These are phyloP conservation scores for Phytophthora vignae DNA, from an alignment of 352 stramenopile species.

Conservation along the genomic window DNA sequence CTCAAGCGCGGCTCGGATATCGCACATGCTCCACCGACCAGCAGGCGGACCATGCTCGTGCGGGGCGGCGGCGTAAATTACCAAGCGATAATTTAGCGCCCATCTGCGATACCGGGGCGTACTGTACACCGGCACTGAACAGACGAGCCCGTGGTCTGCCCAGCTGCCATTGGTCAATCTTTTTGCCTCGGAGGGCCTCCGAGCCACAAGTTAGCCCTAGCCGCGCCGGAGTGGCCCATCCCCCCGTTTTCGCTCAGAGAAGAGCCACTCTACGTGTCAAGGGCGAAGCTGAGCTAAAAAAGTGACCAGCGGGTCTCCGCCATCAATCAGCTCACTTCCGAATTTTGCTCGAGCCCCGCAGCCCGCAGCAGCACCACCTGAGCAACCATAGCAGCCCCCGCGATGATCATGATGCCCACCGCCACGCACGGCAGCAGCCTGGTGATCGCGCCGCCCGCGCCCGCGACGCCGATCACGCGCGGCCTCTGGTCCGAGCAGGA, in stretches of 20 bases:
- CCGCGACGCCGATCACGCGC: conserved; percentile 52
- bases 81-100: conserved; percentile 37
- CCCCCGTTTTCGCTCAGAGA: conserved; percentile 28
- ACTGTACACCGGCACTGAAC: conserved; percentile 30
- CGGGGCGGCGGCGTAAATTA: conserved; percentile 33
- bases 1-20: conserved; percentile 12
- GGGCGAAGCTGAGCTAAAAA: conserved; percentile 35
- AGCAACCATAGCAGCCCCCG: conserved; percentile 22
- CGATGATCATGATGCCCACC: conserved; percentile 46
- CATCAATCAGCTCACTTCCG: conserved; percentile 43
- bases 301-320: conserved; percentile 12
- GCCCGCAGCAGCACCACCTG: conserved; percentile 12
- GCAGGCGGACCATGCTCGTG: conserved; percentile 10
- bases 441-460: conserved; percentile 21
- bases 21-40: conserved; percentile 13
- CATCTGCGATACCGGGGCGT: conserved; percentile 33
- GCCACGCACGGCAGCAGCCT: conserved; percentile 31
- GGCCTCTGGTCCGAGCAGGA: conserved; percentile 81
- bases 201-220: conserved; percentile 47
- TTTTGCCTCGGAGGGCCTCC: conserved; percentile 14
- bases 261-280: conserved; percentile 33
- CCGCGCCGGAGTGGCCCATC: conserved; percentile 23
- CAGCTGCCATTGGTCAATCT: conserved; percentile 51
- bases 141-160: conserved; percentile 32
- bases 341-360: conserved; percentile 46